phyloP scores from a whole-genome alignment of 2,329 filamentous ascomycete genomes.

The Aspergillus sp. region DNA sequence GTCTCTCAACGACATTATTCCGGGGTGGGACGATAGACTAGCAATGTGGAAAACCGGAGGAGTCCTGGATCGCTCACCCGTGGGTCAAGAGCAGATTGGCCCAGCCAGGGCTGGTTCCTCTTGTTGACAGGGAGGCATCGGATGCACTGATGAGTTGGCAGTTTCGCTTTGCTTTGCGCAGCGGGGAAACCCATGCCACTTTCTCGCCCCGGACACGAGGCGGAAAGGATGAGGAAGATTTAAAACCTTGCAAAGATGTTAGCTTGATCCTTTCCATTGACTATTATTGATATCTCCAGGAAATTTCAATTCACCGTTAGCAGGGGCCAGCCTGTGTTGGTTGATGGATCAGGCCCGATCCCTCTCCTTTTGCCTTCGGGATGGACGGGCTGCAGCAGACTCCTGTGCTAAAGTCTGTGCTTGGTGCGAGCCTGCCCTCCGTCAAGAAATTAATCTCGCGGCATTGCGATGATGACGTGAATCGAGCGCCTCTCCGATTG shows the following conservation, averaged over 20 bases:
- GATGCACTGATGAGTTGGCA: conserved; percentile 80
- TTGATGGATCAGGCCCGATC: conserved; percentile 3
- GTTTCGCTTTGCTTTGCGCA: conserved; percentile 26
- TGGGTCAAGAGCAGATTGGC: conserved; percentile 18
- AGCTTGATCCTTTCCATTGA: conserved; percentile 13
- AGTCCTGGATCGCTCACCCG: conserved; percentile 12
- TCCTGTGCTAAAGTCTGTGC: conserved; percentile 12
- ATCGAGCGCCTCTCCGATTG: conserved; percentile 1
- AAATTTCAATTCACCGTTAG: conserved; percentile 7
- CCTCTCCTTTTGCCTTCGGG: conserved; percentile 2
- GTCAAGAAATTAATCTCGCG: background rate
- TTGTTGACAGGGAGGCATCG: conserved; percentile 42
- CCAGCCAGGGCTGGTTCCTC: conserved; percentile 15
- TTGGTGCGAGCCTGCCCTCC: conserved; percentile 13
- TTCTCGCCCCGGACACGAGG: conserved; percentile 24
- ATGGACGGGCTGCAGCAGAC: conserved; percentile 14
- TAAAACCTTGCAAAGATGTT: conserved; percentile 16
- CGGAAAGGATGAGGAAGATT: conserved; percentile 10
- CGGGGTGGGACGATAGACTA: conserved; percentile 10
- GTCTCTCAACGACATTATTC: background rate
- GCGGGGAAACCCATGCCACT: conserved; percentile 51
- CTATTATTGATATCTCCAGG: conserved; percentile 10
- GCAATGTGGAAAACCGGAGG: conserved; percentile 9
- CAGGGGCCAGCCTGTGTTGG: background rate
- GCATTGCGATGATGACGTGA: conserved; percentile 4